Base-by-base conservation (phyloP, 2,329 filamentous ascomycete species). In the Grosmannia serpens region DNA sequence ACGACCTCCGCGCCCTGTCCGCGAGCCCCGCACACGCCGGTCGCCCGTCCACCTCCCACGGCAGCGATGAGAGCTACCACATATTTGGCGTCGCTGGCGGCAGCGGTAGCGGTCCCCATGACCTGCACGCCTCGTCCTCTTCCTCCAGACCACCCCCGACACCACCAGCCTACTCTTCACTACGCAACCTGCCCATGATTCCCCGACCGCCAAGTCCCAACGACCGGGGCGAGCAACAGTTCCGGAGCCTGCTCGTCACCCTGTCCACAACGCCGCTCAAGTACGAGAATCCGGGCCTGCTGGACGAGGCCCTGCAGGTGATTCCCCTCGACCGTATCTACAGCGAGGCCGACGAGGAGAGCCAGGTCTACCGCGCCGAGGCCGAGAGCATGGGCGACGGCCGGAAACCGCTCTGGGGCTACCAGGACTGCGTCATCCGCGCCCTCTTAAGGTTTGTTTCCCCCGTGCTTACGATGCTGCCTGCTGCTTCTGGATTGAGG, bases 341-440 rank as follows among this genome's bases (percentile, higher is more conserved):
- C 72, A 82, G 86, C 64, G 91, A 96, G 70, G 94, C 94, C 56
- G 91, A 97, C 70, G 92, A 97, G 70, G 91, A 97, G 73, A 85
- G 83, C 63, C 90, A 96, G 70, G 85, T 96, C 33, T 77, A 95
- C 65, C 84, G 88, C 68, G 94, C 90, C 38, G 86, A 95, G 71
- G 92, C 92, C 35, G 88, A 88, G 69, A 95, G 90, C 64, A 85
- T 96, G 75, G 89, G 88, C 24, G 84, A 88, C 59, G 88, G 86
- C 58, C 81, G 84, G 64, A 87, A 88, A 70, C 83, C 91, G 1
- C 87, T 91, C 75, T 97, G 92, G 92, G 92, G 91, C 59, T 96
- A 97, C 70, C 92, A 97, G 72, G 94, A 99, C 74, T 99, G 92
- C 71, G 90, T 96, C 58, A 87, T 97, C 68, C 83, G 89, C 64